Evolutionary conservation across 2,329 filamentous ascomycete genomes (phyloP).

Genomic region (Alternaria ethzedia): DNA sequence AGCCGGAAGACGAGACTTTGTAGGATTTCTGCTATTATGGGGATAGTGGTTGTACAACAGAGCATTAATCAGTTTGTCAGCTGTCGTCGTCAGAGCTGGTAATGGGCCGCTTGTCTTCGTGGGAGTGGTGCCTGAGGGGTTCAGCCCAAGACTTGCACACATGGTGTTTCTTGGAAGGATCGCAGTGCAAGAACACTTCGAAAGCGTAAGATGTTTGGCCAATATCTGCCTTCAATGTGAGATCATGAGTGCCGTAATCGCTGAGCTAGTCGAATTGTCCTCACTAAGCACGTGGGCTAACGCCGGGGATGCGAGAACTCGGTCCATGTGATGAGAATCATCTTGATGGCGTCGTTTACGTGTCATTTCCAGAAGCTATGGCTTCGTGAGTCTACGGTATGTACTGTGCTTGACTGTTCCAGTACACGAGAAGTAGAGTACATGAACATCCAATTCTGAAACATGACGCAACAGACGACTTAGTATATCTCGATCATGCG

Average conservation of each 20-base stretch:
- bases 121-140: conserved; percentile 70
- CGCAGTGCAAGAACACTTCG: conserved; percentile 67
- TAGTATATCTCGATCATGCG: no score
- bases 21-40: background rate
- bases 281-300: conserved; percentile 49
- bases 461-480: no score
- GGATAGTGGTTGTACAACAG: no score
- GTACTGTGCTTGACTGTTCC: no score
- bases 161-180: conserved; percentile 60
- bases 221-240: conserved; percentile 24
- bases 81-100: conserved; percentile 61
- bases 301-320: conserved; percentile 42
- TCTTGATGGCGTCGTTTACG: no score
- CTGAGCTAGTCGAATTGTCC: conserved; percentile 53
- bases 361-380: no score
- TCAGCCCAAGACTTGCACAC: conserved; percentile 73
- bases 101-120: conserved; percentile 63
- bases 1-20: background rate
- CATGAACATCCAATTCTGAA: no score
- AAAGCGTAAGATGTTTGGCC: conserved; percentile 52
- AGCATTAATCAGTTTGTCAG: no score
- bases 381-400: no score
- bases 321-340: conserved; percentile 59
- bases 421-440: no score
- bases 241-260: conserved; percentile 45